Conservation (phyloP, 1,139 yeast species). For the Yamadazyma mexicana region DNA sequence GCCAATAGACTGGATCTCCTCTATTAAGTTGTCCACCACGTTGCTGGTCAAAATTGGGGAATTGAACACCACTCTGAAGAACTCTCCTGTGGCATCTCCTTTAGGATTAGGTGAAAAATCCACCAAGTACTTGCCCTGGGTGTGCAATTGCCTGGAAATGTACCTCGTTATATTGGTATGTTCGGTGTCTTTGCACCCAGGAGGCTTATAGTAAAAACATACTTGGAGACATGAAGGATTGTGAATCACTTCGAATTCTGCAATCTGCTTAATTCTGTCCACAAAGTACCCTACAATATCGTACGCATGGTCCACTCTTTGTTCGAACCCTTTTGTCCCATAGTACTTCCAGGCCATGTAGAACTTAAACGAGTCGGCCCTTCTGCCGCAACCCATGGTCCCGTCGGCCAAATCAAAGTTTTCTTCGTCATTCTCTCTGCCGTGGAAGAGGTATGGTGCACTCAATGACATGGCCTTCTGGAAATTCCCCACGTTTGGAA, state of each 20-base stretch:
- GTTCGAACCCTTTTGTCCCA: slow-evolving; percentile 58
- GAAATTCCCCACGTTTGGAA: slow-evolving; percentile 67
- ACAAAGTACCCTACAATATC: slow-evolving; percentile 64
- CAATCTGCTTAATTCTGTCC: slow-evolving; percentile 29
- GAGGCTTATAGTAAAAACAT: slow-evolving; percentile 72
- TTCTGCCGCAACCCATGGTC: slow-evolving; percentile 90
- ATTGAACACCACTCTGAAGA: slow-evolving; percentile 82
- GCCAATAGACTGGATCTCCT: slow-evolving; percentile 31
- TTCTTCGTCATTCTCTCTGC: slow-evolving; percentile 50
- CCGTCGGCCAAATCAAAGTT: slow-evolving; percentile 84
- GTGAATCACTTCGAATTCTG: slow-evolving; percentile 52
- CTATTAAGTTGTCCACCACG: slow-evolving; percentile 40
- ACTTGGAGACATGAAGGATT: slow-evolving; percentile 83
- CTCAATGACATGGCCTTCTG: slow-evolving; percentile 71
- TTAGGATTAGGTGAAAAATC: slow-evolving; percentile 81
- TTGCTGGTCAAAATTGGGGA: slow-evolving; percentile 57
- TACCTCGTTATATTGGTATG: slow-evolving; percentile 62
- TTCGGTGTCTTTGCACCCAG: slow-evolving; percentile 26
- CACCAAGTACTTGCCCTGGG: slow-evolving; percentile 63
- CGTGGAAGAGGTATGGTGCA: slow-evolving; percentile 84
- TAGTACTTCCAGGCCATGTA: slow-evolving; percentile 82
- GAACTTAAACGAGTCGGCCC: slow-evolving; percentile 79
- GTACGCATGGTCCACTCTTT: slow-evolving; percentile 72
- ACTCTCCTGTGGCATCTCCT: slow-evolving; percentile 60
- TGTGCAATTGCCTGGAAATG: slow-evolving; percentile 64